phyloP scores from a whole-genome alignment of 23 red algal genomes.

The Rhodosorus marinus region DNA sequence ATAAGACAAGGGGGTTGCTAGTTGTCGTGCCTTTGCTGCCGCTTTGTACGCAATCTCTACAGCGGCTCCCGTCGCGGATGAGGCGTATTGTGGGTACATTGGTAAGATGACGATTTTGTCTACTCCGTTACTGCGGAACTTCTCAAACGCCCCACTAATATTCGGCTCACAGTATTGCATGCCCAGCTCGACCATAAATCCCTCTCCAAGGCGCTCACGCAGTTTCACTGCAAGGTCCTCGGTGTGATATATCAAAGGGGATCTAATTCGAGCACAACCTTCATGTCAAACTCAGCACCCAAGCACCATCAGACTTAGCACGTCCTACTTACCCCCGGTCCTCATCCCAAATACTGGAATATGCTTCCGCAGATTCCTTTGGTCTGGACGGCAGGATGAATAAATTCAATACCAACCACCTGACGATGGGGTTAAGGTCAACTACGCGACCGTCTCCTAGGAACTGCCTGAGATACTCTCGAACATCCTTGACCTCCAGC shows the following conservation, averaged over 20 bases:
- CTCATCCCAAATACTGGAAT: conserved; percentile 79
- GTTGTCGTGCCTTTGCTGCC: too few species aligned
- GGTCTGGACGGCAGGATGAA: conserved; percentile 72
- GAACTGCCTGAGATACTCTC: conserved; percentile 91
- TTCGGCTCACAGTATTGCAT: conserved; percentile 99
- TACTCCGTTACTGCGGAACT: conserved; percentile 42
- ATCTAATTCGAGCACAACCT: too few species aligned
- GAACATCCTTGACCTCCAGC: conserved; percentile 49
- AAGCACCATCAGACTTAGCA: too few species aligned
- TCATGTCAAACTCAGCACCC: too few species aligned
- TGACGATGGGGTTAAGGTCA: conserved; percentile 59
- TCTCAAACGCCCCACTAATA: conserved; percentile 41
- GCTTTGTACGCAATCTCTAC: conserved; percentile 82
- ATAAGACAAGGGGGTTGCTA: too few species aligned
- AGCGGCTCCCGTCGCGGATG: conserved; percentile 64
- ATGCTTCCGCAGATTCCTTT: conserved; percentile 73
- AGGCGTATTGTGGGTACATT: conserved; percentile 92
- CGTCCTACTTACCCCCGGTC: too few species aligned
- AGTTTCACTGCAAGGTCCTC: conserved; percentile 69
- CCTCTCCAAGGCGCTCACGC: conserved; percentile 36
- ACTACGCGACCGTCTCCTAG: conserved; percentile 86
- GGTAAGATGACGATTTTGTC: conserved; percentile 85
- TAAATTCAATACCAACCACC: conserved; percentile 65
- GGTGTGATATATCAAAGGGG: conserved; percentile 62
- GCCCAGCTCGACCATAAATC: conserved; percentile 56